Evolutionary conservation across 495 filamentous ascomycete species (phyloP), one percentile per base, ranked within the genome.

Genomic region (Hypoxylon fragiforme): DNA sequence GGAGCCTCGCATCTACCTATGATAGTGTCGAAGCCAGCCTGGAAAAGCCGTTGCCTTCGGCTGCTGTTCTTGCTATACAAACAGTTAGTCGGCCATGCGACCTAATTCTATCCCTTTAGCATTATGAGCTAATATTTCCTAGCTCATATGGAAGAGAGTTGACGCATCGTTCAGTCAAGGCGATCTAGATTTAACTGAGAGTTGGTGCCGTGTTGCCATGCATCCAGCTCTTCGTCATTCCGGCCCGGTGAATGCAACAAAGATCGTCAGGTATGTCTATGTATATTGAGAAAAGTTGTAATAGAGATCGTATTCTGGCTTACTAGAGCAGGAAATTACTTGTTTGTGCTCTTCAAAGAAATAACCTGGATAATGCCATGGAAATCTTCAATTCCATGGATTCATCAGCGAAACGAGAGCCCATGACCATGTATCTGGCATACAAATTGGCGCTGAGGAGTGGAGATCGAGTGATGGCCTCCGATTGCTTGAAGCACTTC

Each of bases 61-160:
- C 79, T 35, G 82, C 85, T 19, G 83, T 87, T 9, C 78, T 89
- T 57, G 88, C 87, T 40, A 81, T 81, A 11, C 83, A 92, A 57
- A 85, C 83, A 57, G 87, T 89, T 69, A 45, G 80, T 56, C 31
- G 45, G 20, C 22, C 15, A 40, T 19, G 11, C 2, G 15, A 24
- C 18, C 7, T 6, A n/a, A 26, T 30, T 18, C 18, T 30, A n/a
- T 44, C 14, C 19, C 35, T 37, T 36, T 22, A 4, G 13, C 3
- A 21, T 1, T 30, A 31, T n/a, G n/a, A 24, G 28, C 52, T 40
- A 32, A 67, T 64, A 64, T 15, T 66, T 61, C 20, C 6, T 35
- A 92, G 84, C 71, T 94, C 8, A 72, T 95, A 19, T 94, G 90
- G 88, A 95, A 90, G 66, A 75, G 76, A 35, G 72, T 89, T 21